phyloP scores from a whole-genome alignment of 306 rosid species.

The Echinosophora koreensis region DNA sequence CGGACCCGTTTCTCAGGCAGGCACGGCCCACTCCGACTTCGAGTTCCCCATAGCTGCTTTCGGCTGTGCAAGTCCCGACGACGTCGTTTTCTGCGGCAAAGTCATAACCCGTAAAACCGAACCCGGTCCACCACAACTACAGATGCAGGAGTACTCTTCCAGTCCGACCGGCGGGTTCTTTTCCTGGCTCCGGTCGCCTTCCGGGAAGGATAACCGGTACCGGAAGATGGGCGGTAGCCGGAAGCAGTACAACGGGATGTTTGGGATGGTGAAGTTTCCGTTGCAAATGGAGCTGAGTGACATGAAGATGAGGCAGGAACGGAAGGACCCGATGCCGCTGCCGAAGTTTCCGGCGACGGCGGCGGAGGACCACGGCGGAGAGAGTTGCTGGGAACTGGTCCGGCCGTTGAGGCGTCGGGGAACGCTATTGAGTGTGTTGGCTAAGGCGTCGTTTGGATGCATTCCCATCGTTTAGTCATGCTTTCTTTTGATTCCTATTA shows the following conservation, averaged over 20 bases:
- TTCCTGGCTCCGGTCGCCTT: conserved; percentile 20
- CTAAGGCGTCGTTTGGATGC: conserved; percentile 45
- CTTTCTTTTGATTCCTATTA: too few species aligned
- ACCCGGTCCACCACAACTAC: neutral
- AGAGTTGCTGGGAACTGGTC: conserved; percentile 52
- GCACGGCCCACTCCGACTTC: conserved; percentile 29
- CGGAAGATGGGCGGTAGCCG: conserved; percentile 37
- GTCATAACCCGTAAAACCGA: conserved; percentile 42
- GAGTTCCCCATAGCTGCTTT: conserved; percentile 37
- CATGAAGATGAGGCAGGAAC: conserved; percentile 51
- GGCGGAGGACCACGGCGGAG: conserved; percentile 29
- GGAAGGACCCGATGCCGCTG: conserved; percentile 28
- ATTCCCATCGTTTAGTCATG: neutral
- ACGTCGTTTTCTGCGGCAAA: conserved; percentile 53
- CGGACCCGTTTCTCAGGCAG: neutral
- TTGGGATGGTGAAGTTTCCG: conserved; percentile 54
- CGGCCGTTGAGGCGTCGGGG: conserved; percentile 48
- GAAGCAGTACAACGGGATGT: conserved; percentile 27
- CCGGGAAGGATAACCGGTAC: conserved; percentile 8
- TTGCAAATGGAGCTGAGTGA: conserved; percentile 55
- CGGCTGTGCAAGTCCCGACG: neutral
- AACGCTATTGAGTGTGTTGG: conserved; percentile 35
- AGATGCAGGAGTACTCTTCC: neutral
- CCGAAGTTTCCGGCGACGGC: conserved; percentile 8
- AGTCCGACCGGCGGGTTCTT: neutral